phyloP scores from a whole-genome alignment of 1,284 basidiomycete genomes.

The Cutaneotrichosporon cutaneum region DNA sequence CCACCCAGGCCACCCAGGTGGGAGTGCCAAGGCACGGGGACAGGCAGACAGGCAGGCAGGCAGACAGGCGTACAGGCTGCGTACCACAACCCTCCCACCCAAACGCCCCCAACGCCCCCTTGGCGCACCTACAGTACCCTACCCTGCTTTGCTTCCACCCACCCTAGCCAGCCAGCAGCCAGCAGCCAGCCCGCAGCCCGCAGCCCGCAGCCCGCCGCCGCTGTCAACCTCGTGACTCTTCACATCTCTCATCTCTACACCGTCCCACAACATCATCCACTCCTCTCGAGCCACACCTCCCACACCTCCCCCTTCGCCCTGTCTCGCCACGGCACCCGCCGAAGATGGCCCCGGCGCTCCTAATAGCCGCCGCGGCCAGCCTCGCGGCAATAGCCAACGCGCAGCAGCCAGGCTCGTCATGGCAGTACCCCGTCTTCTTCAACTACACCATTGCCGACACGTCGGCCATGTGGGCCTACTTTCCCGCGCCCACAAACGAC shows the following conservation, averaged over 20 bases:
- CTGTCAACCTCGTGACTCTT: too few species aligned
- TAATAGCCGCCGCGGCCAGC: conserved; percentile 5
- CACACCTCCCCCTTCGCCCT: not conserved
- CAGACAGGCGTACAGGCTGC: too few species aligned
- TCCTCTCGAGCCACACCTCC: not conserved
- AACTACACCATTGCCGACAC: conserved; percentile 13
- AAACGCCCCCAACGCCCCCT: too few species aligned
- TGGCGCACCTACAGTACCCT: too few species aligned
- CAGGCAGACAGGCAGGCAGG: too few species aligned
- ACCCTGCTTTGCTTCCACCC: too few species aligned
- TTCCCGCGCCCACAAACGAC: not conserved
- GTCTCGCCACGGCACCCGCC: conserved; percentile 3
- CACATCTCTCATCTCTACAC: not conserved
- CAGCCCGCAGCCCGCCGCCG: too few species aligned
- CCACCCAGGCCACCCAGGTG: too few species aligned
- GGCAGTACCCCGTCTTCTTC: conserved; percentile 9
- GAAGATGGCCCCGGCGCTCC: conserved; percentile 1
- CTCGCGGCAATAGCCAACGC: conserved; percentile 1
- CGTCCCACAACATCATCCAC: not conserved
- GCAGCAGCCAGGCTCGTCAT: conserved; percentile 6
- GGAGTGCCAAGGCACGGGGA: too few species aligned
- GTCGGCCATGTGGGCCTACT: conserved; percentile 6
- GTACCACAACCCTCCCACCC: too few species aligned
- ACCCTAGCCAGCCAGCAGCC: too few species aligned
- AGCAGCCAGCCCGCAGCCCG: too few species aligned